phyloP scores from a whole-genome alignment of 1,284 basidiomycete species.

The Cryptococcus deneoformans region DNA sequence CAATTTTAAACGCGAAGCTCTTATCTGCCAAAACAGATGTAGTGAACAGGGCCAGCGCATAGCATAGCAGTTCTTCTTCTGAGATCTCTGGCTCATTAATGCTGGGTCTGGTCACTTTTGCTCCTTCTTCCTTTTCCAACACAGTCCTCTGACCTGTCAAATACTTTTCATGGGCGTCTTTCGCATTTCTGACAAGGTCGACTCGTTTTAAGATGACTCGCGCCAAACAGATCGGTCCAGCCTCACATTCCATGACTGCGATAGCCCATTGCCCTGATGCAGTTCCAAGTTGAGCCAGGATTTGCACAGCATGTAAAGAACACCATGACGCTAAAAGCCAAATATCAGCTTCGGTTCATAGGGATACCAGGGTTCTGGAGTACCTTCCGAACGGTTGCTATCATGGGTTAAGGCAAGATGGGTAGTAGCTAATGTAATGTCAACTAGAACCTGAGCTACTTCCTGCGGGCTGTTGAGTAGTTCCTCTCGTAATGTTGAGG shows the following conservation, averaged over 20 bases:
- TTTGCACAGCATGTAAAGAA: slow-evolving; percentile 9
- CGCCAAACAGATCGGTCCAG: slow-evolving; percentile 3
- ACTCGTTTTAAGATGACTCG: slow-evolving; percentile 12
- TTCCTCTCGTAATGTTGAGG: neutral
- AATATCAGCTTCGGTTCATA: too few species aligned
- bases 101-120: neutral
- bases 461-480: too few species aligned
- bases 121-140: neutral
- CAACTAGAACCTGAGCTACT: too few species aligned
- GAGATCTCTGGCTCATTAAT: neutral
- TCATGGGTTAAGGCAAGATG: too few species aligned
- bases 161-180: neutral
- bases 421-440: too few species aligned
- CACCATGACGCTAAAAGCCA: slow-evolving; percentile 3
- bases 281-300: slow-evolving; percentile 14
- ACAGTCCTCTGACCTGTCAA: slow-evolving; percentile 5
- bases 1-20: neutral
- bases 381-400: too few species aligned
- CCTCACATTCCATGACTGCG: neutral
- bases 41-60: slow-evolving; percentile 10
- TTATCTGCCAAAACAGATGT: slow-evolving; percentile 4
- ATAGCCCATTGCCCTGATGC: slow-evolving; percentile 3
- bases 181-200: neutral
- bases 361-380: too few species aligned
- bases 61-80: slow-evolving; percentile 10